A percentile compares a stretch with the other conserved stretches of the same genome.
Evolutionary conservation across 163 green algal species (phyloP).

Genomic region (Volvox carteri): DNA sequence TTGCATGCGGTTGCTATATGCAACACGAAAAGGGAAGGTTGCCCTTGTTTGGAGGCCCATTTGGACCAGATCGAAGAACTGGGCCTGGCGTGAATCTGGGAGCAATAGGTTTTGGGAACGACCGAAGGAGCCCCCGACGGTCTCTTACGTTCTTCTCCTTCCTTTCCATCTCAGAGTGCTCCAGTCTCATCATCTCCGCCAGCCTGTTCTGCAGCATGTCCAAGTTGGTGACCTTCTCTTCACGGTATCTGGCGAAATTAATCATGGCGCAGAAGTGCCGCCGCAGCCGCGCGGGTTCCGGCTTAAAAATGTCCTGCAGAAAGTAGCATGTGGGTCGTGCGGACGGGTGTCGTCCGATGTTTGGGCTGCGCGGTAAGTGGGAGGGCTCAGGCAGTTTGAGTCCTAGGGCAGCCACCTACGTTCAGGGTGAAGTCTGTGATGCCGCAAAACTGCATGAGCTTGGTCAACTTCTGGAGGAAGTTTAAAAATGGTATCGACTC

Average conservation of each 20-base stretch:
- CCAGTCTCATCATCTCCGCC: not conserved
- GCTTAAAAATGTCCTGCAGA: slow-evolving; percentile 92
- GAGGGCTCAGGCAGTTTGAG: too few species aligned
- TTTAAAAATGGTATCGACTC: slow-evolving; percentile 91
- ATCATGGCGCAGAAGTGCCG: slow-evolving; percentile 91
- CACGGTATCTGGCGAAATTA: slow-evolving; percentile 96
- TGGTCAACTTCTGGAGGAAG: slow-evolving; percentile 80
- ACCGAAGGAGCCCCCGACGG: too few species aligned
- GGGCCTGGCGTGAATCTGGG: too few species aligned
- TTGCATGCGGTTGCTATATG: too few species aligned
- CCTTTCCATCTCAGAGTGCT: not conserved
- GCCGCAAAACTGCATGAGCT: slow-evolving; percentile 86
- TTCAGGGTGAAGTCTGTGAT: slow-evolving; percentile 89
- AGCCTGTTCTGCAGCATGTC: slow-evolving; percentile 63
- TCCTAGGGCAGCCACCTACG: too few species aligned
- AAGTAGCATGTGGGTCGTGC: too few species aligned
- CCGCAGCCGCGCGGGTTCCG: slow-evolving; percentile 81
- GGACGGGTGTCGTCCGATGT: too few species aligned
- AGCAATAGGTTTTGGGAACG: too few species aligned
- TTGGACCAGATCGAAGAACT: too few species aligned
- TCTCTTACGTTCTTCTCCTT: slow-evolving; percentile 10
- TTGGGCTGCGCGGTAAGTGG: too few species aligned
- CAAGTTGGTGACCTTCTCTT: slow-evolving; percentile 86
- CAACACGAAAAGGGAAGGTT: too few species aligned
- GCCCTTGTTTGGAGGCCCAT: too few species aligned